A percentile compares a stretch with the other conserved stretches of the same genome.
phyloP scores from a whole-genome alignment of 73 alveolate species.

The Durusdinium trenchii region DNA sequence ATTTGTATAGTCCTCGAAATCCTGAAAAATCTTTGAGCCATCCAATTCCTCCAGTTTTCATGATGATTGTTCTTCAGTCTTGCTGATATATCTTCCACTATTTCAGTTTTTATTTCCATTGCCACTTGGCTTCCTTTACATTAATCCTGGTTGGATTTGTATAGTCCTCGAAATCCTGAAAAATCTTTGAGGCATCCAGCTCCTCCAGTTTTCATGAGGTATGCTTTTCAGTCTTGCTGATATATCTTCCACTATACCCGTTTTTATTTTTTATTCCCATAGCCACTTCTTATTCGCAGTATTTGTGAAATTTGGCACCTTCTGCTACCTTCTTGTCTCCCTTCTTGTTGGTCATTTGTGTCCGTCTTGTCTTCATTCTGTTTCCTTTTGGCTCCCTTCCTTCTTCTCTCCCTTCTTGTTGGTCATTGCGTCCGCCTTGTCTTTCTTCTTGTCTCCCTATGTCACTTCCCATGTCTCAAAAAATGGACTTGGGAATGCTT shows the following conservation, averaged over 20 bases:
- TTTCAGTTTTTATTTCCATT: neutral
- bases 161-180: neutral
- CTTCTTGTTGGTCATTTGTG: no score
- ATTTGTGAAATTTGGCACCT: slow-evolving; percentile 52
- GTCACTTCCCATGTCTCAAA: no score
- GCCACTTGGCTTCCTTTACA: neutral
- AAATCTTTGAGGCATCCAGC: neutral
- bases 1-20: neutral
- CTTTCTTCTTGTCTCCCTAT: no score
- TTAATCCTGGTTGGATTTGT: no score
- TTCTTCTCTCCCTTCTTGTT: no score
- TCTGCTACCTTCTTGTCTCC: no score
- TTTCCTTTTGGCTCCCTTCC: no score
- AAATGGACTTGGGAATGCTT: no score
- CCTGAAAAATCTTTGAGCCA: neutral
- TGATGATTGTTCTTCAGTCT: neutral
- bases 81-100: no score
- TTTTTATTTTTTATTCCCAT: neutral
- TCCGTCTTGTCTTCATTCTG: no score
- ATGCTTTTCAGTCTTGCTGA: neutral
- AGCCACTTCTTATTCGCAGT: neutral
- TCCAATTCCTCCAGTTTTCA: neutral
- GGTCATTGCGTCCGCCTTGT: no score
- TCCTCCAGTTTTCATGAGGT: neutral
- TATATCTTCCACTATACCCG: no score